Evolutionary conservation across 169 alveolate genomes (phyloP).

Genomic region (Eimeria zaria): DNA sequence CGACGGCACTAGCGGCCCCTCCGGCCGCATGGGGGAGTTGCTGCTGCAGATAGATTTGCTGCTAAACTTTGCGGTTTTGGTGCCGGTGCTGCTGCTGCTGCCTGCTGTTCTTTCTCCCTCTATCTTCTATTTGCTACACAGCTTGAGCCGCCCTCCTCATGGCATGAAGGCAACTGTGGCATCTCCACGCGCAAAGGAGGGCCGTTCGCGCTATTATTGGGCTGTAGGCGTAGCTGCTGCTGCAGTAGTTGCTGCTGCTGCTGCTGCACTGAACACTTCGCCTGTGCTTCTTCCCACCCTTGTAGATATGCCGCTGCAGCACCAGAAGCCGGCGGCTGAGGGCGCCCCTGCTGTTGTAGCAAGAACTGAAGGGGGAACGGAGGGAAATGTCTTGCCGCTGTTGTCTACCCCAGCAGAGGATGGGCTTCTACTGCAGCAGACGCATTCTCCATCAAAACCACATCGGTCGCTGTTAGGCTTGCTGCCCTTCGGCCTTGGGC

Average conservation of each 20-base stretch:
- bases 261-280: background rate
- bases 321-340: background rate
- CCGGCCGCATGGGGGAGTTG: conserved; percentile 54
- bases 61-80: conserved; percentile 10
- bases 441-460: background rate
- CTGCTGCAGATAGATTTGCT: conserved; percentile 42
- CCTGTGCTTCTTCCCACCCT: background rate
- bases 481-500: conserved; percentile 27
- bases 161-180: background rate
- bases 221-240: background rate
- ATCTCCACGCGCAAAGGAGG: background rate
- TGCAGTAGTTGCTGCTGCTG: background rate
- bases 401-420: background rate
- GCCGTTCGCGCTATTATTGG: background rate
- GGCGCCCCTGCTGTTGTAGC: background rate
- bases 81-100: conserved; percentile 66
- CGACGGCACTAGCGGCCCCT: conserved; percentile 67
- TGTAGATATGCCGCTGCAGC: background rate
- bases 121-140: conserved; percentile 1
- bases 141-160: background rate
- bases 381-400: background rate
- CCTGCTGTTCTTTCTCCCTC: conserved; percentile 53
- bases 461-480: conserved; percentile 40
- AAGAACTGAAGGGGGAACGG: background rate
- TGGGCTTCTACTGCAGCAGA: background rate